phyloP scores from a whole-genome alignment of 176 grass and related monocot species.

The Aegilops sharonensis region DNA sequence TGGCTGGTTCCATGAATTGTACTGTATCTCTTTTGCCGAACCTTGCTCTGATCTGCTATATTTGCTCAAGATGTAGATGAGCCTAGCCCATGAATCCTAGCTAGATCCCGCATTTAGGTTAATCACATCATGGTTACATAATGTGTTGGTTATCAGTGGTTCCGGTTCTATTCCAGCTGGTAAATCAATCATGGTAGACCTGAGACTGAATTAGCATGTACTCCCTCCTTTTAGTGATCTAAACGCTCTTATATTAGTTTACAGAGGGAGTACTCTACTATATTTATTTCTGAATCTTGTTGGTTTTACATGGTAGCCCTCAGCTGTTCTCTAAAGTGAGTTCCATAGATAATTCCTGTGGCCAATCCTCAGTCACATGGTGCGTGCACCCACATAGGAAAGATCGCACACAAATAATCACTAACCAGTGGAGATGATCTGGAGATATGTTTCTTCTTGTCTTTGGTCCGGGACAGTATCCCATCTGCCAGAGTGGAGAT shows the following conservation, averaged over 20 bases:
- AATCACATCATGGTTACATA: constrained; percentile 4
- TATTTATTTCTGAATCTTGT: constrained; percentile 27
- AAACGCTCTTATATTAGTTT: too few species aligned
- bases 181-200: not conserved
- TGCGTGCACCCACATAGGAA: not conserved
- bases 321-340: not conserved
- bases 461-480: not conserved
- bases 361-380: constrained; percentile 12
- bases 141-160: not conserved
- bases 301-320: not conserved
- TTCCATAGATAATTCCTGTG: not conserved
- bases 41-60: constrained; percentile 15
- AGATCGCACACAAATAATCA: not conserved
- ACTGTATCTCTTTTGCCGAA: not conserved
- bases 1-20: too few species aligned
- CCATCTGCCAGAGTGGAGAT: not conserved
- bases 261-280: not conserved
- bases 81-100: not conserved
- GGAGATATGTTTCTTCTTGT: constrained; percentile 22
- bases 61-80: not conserved
- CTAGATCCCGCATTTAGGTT: constrained; percentile 17
- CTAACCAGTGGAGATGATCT: not conserved
- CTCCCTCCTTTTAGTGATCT: too few species aligned
- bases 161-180: not conserved
- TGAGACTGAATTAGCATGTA: too few species aligned